Base-by-base conservation (phyloP, 2,329 filamentous ascomycete species). In the Clonostachys sp. region DNA sequence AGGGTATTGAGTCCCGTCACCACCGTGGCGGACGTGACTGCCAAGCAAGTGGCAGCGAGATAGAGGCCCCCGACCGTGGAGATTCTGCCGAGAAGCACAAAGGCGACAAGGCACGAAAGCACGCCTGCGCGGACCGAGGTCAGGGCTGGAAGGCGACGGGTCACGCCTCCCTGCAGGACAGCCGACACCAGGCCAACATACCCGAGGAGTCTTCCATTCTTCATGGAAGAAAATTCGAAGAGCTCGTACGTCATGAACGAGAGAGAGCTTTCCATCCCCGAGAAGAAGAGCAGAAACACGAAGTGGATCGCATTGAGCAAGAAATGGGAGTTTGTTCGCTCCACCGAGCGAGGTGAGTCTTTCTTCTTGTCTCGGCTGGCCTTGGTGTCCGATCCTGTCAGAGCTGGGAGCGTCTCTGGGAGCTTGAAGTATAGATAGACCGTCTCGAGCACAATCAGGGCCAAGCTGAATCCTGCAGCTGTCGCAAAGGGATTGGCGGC, bases 241-340 rank as follows among this genome's bases (percentile, higher is more conserved):
- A 99, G 80, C 46, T 96, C 92, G 59, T 94, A 95, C 0, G 92
- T 97, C 83, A 99, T 91, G 65, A 99, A 99, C 0, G 94, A 91
- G 4, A 99, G 79, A 1, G 91, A 96, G 66, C 96, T 97, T 64
- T 99, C 94, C 87, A 99, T 92, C 51, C 94, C 94, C 3, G 90
- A 96, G 70, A 99, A 99, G 69, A 96, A 96, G 12, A 99, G 83
- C 50, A 99, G 83, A 67, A 99, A 99, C 42, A 86, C 71, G 60
- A 97, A 87, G 67, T 99, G 94, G 0, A 89, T 84, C 2, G 86
- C 70, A 63, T 96, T 96, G 42, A 99, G 82, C 12, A 95, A 64
- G 33, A 81, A 70, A 55, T 94, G 90, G 5, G 87, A 90, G 68
- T 97, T 97, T 4, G 89, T 95, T 49, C 87, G 76, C 56, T 71